Percentiles rank a stretch among this genome's conserved stretches.
Conservation (phyloP, 306 rosid genomes). For the Canavalia gladiata region DNA sequence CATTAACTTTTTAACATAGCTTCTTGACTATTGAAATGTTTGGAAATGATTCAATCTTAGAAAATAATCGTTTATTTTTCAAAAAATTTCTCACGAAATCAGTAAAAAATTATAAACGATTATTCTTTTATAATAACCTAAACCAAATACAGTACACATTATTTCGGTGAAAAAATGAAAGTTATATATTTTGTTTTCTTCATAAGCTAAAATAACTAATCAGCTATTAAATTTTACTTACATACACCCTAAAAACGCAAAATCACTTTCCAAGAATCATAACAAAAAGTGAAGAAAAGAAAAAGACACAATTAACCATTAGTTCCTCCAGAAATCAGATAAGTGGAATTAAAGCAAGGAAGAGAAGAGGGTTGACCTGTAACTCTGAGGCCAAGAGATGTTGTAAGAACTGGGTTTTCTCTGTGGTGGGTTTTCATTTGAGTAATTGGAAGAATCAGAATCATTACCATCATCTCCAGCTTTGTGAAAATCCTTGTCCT, state of each 20-base stretch:
- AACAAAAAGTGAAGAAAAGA: conserved; percentile 8
- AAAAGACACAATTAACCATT: conserved; percentile 14
- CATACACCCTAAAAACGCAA: conserved; percentile 31
- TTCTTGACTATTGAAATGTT: not conserved
- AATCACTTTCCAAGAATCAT: conserved; percentile 26
- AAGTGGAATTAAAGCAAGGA: conserved; percentile 26
- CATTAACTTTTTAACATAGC: conserved; percentile 16
- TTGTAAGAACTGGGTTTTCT: conserved; percentile 72
- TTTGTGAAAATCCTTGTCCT: conserved; percentile 61
- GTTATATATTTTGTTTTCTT: conserved; percentile 5
- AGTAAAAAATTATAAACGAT: no score
- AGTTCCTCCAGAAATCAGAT: not conserved
- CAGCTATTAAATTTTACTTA: not conserved
- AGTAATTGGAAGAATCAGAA: conserved; percentile 81
- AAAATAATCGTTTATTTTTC: no score
- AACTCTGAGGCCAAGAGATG: conserved; percentile 96
- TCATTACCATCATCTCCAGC: conserved; percentile 73
- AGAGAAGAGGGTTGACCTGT: conserved; percentile 65
- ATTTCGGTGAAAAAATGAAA: conserved; percentile 4
- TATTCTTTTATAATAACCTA: no score
- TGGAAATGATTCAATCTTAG: no score
- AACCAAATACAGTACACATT: no score
- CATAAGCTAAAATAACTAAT: conserved; percentile 5
- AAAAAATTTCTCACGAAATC: no score
- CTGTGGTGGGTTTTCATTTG: conserved; percentile 66